These are phyloP conservation scores for Fusarium goolgardi DNA, from an alignment of 2,329 filamentous ascomycete species.

Conservation along the genomic window DNA sequence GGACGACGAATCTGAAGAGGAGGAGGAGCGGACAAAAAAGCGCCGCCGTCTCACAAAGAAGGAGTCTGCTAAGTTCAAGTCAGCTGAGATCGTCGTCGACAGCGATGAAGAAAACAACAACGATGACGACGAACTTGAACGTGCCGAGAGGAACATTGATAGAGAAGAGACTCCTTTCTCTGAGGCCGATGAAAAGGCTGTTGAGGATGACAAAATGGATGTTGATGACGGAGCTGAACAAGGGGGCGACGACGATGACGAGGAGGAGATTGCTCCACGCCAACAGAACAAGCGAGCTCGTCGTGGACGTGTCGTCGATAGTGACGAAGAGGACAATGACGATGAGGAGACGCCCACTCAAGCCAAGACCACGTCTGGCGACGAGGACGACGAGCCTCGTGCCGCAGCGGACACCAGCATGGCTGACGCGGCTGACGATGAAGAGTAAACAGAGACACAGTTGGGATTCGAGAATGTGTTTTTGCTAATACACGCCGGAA, in stretches of 20 bases:
- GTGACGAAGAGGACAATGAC: slow-evolving; percentile 62
- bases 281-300: slow-evolving; percentile 60
- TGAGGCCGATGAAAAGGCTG: slow-evolving; percentile 53
- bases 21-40: slow-evolving; percentile 67
- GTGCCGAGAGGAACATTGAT: slow-evolving; percentile 57
- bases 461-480: slow-evolving; percentile 30
- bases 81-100: slow-evolving; percentile 83
- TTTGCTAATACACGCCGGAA: slow-evolving; percentile 24
- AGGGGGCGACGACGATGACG: slow-evolving; percentile 60
- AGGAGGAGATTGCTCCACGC: slow-evolving; percentile 60
- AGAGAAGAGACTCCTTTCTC: slow-evolving; percentile 52
- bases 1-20: slow-evolving; percentile 59
- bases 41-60: slow-evolving; percentile 68
- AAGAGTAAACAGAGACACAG: slow-evolving; percentile 37
- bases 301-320: slow-evolving; percentile 65
- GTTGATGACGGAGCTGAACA: slow-evolving; percentile 57
- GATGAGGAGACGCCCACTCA: slow-evolving; percentile 31
- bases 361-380: slow-evolving; percentile 38
- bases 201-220: slow-evolving; percentile 63
- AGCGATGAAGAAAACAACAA: slow-evolving; percentile 68
- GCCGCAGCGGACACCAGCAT: slow-evolving; percentile 55
- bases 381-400: slow-evolving; percentile 46
- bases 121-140: slow-evolving; percentile 58
- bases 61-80: slow-evolving; percentile 78
- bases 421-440: slow-evolving; percentile 53